Conservation (phyloP, 2,329 filamentous ascomycete genomes). For the Camptophora hylomeconis region DNA sequence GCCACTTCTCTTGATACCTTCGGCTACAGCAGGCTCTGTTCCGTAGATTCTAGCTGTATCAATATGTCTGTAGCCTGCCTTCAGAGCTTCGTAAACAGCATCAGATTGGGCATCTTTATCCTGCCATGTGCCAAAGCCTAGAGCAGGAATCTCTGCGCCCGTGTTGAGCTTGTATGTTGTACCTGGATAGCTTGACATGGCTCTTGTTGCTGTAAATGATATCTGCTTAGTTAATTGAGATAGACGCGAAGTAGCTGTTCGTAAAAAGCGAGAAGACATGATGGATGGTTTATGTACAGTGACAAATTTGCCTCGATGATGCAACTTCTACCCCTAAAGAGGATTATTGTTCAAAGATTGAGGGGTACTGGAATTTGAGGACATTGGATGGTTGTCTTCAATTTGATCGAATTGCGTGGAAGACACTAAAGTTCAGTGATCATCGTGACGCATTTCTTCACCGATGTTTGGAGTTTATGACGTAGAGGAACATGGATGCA, state of each 20-base stretch:
- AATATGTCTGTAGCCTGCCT: slow-evolving; percentile 24
- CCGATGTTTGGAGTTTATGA: too few relatives aligned
- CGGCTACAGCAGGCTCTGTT: slow-evolving; percentile 38
- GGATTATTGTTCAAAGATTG: too few relatives aligned
- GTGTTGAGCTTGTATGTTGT: slow-evolving; percentile 20
- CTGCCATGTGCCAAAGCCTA: slow-evolving; percentile 23
- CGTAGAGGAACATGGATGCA: too few relatives aligned
- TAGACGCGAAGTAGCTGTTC: slow-evolving; percentile 1
- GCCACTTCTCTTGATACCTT: slow-evolving; percentile 24
- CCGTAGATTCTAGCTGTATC: slow-evolving; percentile 34
- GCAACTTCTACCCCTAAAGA: too few relatives aligned
- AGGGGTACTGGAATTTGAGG: too few relatives aligned
- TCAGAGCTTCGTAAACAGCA: slow-evolving; percentile 34
- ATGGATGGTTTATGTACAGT: too few relatives aligned
- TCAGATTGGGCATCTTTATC: slow-evolving; percentile 32
- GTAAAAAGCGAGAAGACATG: slow-evolving; percentile 3
- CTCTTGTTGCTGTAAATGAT: slow-evolving; percentile 2
- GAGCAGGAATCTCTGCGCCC: slow-evolving; percentile 21
- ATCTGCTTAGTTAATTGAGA: slow-evolving; percentile 1
- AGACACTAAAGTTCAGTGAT: too few relatives aligned
- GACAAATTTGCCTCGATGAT: too few relatives aligned
- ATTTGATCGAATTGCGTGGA: too few relatives aligned
- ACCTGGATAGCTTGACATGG: slow-evolving; percentile 14
- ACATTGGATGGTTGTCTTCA: too few relatives aligned
- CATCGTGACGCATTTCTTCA: too few relatives aligned